phyloP scores from a whole-genome alignment of 129 eudicot genomes.

The Escallonia herrerae region DNA sequence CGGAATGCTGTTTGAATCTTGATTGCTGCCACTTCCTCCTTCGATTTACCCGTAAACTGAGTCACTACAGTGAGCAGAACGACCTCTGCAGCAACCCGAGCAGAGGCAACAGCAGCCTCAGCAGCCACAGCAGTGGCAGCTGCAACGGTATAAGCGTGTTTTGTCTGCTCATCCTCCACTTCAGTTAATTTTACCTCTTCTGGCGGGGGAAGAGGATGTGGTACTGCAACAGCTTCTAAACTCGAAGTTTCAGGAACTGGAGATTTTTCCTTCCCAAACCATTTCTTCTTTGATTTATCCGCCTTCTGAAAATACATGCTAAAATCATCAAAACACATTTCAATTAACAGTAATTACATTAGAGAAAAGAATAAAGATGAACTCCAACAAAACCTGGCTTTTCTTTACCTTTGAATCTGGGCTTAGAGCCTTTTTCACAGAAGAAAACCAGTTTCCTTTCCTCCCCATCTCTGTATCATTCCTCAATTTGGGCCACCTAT shows the following conservation, averaged over 20 bases:
- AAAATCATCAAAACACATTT: neutral
- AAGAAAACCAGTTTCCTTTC: constrained; percentile 77
- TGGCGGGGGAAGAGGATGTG: constrained; percentile 42
- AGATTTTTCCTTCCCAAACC: constrained; percentile 39
- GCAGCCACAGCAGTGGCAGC: constrained; percentile 67
- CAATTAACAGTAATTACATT: neutral
- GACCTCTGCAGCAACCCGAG: constrained; percentile 71
- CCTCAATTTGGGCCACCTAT: constrained; percentile 17
- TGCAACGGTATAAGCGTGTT: constrained; percentile 54
- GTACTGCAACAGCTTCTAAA: constrained; percentile 22
- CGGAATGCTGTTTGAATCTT: constrained; percentile 80
- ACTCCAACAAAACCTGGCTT: constrained; percentile 36
- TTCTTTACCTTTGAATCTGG: constrained; percentile 68
- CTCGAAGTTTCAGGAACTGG: constrained; percentile 21
- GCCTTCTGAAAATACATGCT: constrained; percentile 38
- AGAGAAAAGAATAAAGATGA: neutral
- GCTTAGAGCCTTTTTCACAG: constrained; percentile 79
- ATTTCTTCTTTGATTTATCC: constrained; percentile 42
- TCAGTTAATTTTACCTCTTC: constrained; percentile 46
- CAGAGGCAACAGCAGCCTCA: constrained; percentile 63
- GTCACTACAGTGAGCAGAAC: constrained; percentile 41
- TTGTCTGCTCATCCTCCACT: constrained; percentile 59
- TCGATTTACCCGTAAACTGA: constrained; percentile 47
- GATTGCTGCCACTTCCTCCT: constrained; percentile 77
- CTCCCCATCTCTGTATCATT: constrained; percentile 63